Evolutionary conservation across 345 rosid species (phyloP).

Genomic region (Gossypium ekmanianum): DNA sequence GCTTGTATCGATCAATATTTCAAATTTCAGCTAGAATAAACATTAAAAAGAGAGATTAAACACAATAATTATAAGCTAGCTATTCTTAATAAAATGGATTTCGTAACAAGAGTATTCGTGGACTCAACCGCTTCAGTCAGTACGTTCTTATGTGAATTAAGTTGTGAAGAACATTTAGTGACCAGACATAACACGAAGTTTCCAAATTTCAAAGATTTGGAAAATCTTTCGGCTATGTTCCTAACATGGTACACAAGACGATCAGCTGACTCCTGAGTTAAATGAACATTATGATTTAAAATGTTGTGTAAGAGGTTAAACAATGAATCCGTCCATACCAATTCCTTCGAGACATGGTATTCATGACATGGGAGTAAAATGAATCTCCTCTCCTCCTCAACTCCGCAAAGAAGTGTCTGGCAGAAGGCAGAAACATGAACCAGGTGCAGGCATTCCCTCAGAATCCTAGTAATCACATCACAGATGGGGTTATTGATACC

Average conservation of each 20-base stretch:
- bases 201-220: slow-evolving; percentile 4
- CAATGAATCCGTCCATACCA: slow-evolving; percentile 54
- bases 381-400: slow-evolving; percentile 32
- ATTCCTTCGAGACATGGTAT: slow-evolving; percentile 42
- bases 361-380: slow-evolving; percentile 30
- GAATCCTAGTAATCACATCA: slow-evolving; percentile 51
- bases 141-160: slow-evolving; percentile 35
- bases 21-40: too few relatives aligned
- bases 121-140: slow-evolving; percentile 49
- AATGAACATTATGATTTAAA: slow-evolving; percentile 46
- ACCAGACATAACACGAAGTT: slow-evolving; percentile 8
- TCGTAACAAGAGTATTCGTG: slow-evolving; percentile 64
- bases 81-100: slow-evolving; percentile 42
- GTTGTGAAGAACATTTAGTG: slow-evolving; percentile 2
- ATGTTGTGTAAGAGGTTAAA: slow-evolving; percentile 54
- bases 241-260: slow-evolving; percentile 13
- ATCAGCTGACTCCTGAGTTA: slow-evolving; percentile 61
- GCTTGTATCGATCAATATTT: too few relatives aligned
- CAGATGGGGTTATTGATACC: slow-evolving; percentile 59
- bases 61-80: background rate
- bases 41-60: too few relatives aligned
- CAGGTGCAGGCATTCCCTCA: slow-evolving; percentile 71
- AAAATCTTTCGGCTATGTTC: background rate
- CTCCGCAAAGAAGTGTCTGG: slow-evolving; percentile 62
- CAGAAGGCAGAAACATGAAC: slow-evolving; percentile 68